Conservation (phyloP, 148 eudicot genomes). For the Oxyria digyna region DNA sequence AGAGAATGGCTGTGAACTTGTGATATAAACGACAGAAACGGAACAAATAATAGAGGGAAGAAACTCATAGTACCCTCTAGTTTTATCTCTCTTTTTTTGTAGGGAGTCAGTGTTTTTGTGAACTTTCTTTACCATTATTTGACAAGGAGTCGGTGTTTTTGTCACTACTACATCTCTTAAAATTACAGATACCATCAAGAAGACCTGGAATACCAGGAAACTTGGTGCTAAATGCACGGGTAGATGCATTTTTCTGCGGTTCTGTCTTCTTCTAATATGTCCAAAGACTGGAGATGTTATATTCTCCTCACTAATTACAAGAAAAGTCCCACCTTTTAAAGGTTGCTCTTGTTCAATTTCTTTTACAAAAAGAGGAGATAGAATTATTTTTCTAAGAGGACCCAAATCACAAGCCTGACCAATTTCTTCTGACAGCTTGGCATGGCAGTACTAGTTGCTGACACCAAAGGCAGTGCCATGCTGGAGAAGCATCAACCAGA, state of each 20-base stretch:
- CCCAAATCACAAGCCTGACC: slow-evolving; percentile 78
- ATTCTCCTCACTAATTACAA: slow-evolving; percentile 38
- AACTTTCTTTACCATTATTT: slow-evolving; percentile 23
- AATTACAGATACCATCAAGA: slow-evolving; percentile 39
- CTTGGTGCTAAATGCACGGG: slow-evolving; percentile 35
- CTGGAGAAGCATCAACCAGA: slow-evolving; percentile 62
- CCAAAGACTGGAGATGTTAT: slow-evolving; percentile 35
- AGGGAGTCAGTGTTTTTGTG: too few species aligned
- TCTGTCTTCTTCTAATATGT: slow-evolving; percentile 58
- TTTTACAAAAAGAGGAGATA: slow-evolving; percentile 70
- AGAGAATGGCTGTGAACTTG: too few species aligned
- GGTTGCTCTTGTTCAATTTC: slow-evolving; percentile 37
- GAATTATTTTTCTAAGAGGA: slow-evolving; percentile 48
- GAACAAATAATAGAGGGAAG: too few species aligned
- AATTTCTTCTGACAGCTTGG: slow-evolving; percentile 59
- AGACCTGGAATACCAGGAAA: slow-evolving; percentile 32
- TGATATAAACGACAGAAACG: too few species aligned
- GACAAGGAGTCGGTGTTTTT: slow-evolving; percentile 26
- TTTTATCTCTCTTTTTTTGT: too few species aligned
- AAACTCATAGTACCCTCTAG: too few species aligned
- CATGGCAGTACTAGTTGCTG: slow-evolving; percentile 77
- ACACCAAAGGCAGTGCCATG: slow-evolving; percentile 90
- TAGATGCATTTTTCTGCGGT: slow-evolving; percentile 34
- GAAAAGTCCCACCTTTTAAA: slow-evolving; percentile 22
- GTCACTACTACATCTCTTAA: slow-evolving; percentile 38